Evolutionary conservation across 352 stramenopile species (phyloP).

Genomic region (Peronosclerospora sorghi): DNA sequence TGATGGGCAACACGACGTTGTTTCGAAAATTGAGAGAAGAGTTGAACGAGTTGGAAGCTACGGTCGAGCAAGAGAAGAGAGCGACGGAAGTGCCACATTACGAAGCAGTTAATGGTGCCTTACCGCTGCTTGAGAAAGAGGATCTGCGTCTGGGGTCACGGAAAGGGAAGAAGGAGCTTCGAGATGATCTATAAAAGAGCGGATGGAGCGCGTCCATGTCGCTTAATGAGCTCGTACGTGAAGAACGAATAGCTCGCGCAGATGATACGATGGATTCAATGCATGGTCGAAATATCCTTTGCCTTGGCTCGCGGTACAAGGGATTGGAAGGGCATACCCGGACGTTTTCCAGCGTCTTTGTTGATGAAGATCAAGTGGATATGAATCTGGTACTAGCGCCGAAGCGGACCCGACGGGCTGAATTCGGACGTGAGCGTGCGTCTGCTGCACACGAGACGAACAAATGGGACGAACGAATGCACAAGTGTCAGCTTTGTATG

Average conservation of each 20-base stretch:
- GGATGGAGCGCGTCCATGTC: constrained; percentile 23
- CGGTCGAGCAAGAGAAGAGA: constrained; percentile 30
- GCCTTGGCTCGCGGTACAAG: constrained; percentile 60
- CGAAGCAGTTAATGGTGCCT: constrained; percentile 38
- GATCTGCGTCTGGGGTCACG: constrained; percentile 45
- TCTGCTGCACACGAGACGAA: constrained; percentile 48
- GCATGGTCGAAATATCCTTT: constrained; percentile 62
- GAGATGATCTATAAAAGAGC: constrained; percentile 8
- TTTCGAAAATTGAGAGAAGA: constrained; percentile 70
- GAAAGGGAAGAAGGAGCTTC: constrained; percentile 53
- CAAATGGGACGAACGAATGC: constrained; percentile 49
- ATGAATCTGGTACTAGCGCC: constrained; percentile 45
- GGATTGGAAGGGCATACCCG: constrained; percentile 48
- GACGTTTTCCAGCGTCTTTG: constrained; percentile 67
- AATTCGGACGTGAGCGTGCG: constrained; percentile 38
- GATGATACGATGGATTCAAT: constrained; percentile 57
- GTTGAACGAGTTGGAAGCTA: constrained; percentile 71
- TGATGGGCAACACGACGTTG: constrained; percentile 65
- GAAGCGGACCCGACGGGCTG: constrained; percentile 49
- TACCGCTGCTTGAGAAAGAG: constrained; percentile 61
- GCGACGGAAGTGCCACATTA: constrained; percentile 40
- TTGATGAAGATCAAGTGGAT: constrained; percentile 72
- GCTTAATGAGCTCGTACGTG: constrained; percentile 66
- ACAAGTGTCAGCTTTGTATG: constrained; percentile 63
- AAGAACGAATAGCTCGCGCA: constrained; percentile 52